phyloP scores from a whole-genome alignment of 345 rosid species.

The Ricinus communis region DNA sequence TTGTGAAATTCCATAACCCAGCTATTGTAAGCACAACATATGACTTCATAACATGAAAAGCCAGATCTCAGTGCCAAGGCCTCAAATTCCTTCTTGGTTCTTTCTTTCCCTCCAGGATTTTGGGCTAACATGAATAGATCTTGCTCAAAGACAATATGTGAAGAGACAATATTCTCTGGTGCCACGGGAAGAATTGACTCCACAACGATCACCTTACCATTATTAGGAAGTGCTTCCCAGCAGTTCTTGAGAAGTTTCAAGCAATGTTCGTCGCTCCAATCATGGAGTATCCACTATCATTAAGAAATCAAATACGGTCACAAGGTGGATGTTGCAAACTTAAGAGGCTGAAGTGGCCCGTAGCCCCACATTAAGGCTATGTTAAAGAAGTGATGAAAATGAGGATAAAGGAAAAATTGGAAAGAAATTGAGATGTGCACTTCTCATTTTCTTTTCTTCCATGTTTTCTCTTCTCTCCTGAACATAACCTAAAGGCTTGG shows the following conservation, averaged over 20 bases:
- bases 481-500: not conserved
- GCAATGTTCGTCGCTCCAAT: conserved; percentile 46
- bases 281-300: conserved; percentile 45
- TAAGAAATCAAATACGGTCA: not conserved
- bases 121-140: conserved; percentile 53
- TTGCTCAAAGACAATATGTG: conserved; percentile 37
- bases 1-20: conserved; percentile 38
- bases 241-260: conserved; percentile 49
- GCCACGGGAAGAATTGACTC: conserved; percentile 40
- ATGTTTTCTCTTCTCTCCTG: not conserved
- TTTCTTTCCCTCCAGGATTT: conserved; percentile 45
- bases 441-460: too few species aligned
- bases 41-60: conserved; percentile 29
- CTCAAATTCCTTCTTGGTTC: conserved; percentile 43
- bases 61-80: conserved; percentile 42
- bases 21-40: conserved; percentile 22
- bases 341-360: too few species aligned
- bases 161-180: conserved; percentile 26
- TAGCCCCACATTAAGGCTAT: too few species aligned
- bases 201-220: conserved; percentile 46
- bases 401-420: too few species aligned
- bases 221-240: conserved; percentile 36
- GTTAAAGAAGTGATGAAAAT: too few species aligned
- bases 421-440: too few species aligned
- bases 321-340: too few species aligned